phyloP scores from a whole-genome alignment of 306 rosid species.

The Hippophae rhamnoides region DNA sequence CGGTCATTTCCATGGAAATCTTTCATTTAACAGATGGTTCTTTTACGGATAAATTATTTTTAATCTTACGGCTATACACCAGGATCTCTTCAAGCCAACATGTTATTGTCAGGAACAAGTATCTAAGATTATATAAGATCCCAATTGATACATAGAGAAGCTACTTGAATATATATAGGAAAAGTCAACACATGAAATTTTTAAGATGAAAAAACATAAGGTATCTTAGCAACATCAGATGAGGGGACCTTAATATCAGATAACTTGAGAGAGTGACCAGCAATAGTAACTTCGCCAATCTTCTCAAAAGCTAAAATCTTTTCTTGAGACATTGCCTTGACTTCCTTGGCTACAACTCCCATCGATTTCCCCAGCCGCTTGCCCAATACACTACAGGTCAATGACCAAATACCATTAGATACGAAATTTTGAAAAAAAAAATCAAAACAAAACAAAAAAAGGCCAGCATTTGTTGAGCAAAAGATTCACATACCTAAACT shows the following conservation, averaged over 20 bases:
- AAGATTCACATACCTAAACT: constrained; percentile 58
- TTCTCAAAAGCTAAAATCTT: constrained; percentile 74
- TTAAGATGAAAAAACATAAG: neutral
- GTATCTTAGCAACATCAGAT: constrained; percentile 10
- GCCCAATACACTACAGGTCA: constrained; percentile 51
- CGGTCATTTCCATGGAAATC: too few relatives aligned
- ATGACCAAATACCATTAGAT: constrained; percentile 8
- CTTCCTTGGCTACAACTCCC: constrained; percentile 73
- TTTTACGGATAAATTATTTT: neutral
- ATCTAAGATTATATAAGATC: neutral
- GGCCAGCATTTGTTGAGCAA: constrained; percentile 4
- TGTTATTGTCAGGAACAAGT: neutral
- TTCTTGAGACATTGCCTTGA: constrained; percentile 86
- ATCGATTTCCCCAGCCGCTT: constrained; percentile 88
- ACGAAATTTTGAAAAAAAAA: neutral
- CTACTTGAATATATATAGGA: neutral
- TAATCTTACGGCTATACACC: neutral
- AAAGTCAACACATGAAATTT: neutral
- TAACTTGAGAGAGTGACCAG: constrained; percentile 62
- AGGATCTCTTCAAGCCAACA: neutral
- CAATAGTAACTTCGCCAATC: constrained; percentile 63
- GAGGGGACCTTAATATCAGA: constrained; percentile 73
- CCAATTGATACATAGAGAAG: too few relatives aligned
- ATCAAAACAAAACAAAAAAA: neutral
- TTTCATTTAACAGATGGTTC: neutral